Percentiles rank a stretch among this genome's conserved stretches.
These are phyloP conservation scores for Ramaria rubella DNA, from an alignment of 768 basidiomycete species.

Conservation along the genomic window DNA sequence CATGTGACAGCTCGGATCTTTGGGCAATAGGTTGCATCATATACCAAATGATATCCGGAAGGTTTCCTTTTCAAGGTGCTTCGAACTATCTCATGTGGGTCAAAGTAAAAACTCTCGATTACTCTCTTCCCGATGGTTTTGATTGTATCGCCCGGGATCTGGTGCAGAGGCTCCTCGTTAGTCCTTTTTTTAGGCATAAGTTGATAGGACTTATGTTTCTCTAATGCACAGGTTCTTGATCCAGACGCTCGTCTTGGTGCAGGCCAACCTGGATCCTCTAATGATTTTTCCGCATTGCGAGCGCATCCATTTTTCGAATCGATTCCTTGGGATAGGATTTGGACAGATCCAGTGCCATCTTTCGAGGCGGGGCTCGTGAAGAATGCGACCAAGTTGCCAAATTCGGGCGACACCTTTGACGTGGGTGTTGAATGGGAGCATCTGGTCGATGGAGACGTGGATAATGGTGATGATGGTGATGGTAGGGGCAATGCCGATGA, in stretches of 20 bases:
- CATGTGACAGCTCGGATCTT: slow-evolving; percentile 65
- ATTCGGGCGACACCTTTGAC: slow-evolving; percentile 37
- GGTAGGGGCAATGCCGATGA: neutral
- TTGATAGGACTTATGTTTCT: neutral
- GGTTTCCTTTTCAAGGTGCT: slow-evolving; percentile 84
- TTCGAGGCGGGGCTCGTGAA: slow-evolving; percentile 54
- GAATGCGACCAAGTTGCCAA: slow-evolving; percentile 31
- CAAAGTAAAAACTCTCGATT: slow-evolving; percentile 85
- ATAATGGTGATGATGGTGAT: slow-evolving; percentile 19
- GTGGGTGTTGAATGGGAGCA: slow-evolving; percentile 51
- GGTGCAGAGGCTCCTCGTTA: slow-evolving; percentile 68
- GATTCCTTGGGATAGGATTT: slow-evolving; percentile 57
- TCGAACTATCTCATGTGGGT: slow-evolving; percentile 95
- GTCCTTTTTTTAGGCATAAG: slow-evolving; percentile 15
- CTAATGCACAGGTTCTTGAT: slow-evolving; percentile 40
- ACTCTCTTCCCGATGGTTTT: slow-evolving; percentile 80
- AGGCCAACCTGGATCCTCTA: slow-evolving; percentile 32
- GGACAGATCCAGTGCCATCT: slow-evolving; percentile 54
- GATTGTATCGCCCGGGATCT: slow-evolving; percentile 78
- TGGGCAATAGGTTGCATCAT: slow-evolving; percentile 96
- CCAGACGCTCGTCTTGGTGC: slow-evolving; percentile 57
- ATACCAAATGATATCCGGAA: slow-evolving; percentile 88
- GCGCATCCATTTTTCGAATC: slow-evolving; percentile 54
- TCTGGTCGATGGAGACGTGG: slow-evolving; percentile 29
- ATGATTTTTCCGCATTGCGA: slow-evolving; percentile 43